phyloP scores from a whole-genome alignment of 345 rosid species.

The Citrus unshiu region DNA sequence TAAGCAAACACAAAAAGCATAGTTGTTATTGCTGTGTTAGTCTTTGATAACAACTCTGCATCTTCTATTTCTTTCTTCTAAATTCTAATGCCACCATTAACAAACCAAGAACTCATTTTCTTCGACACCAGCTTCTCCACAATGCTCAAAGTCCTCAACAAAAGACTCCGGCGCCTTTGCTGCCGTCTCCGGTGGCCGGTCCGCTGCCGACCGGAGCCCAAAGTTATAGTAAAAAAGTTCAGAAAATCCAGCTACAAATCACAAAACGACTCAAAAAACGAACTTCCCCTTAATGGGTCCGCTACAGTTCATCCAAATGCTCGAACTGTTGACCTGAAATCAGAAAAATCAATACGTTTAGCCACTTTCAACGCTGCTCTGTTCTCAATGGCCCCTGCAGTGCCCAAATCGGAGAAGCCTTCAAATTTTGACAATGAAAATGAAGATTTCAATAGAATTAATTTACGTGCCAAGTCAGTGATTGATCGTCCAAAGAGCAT shows the following conservation, averaged over 20 bases:
- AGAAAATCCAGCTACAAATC: slow-evolving; percentile 32
- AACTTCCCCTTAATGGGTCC: slow-evolving; percentile 17
- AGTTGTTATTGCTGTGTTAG: not conserved
- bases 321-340: slow-evolving; percentile 20
- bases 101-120: slow-evolving; percentile 10
- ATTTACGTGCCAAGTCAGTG: slow-evolving; percentile 42
- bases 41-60: slow-evolving; percentile 18
- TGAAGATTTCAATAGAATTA: slow-evolving; percentile 15
- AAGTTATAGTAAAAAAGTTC: slow-evolving; percentile 39
- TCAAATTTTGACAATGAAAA: slow-evolving; percentile 28
- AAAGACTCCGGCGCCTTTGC: slow-evolving; percentile 46
- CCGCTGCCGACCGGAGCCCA: slow-evolving; percentile 45
- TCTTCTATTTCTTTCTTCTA: not conserved
- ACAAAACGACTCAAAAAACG: slow-evolving; percentile 6
- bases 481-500: slow-evolving; percentile 76
- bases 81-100: slow-evolving; percentile 19
- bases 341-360: slow-evolving; percentile 49
- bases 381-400: slow-evolving; percentile 93
- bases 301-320: slow-evolving; percentile 46
- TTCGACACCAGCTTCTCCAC: slow-evolving; percentile 12
- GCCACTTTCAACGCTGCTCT: slow-evolving; percentile 88
- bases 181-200: slow-evolving; percentile 65
- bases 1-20: not conserved
- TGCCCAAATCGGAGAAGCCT: slow-evolving; percentile 40
- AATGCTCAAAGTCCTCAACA: slow-evolving; percentile 58